Evolutionary conservation across 306 rosid genomes (phyloP).

Genomic region (Geum urbanum): DNA sequence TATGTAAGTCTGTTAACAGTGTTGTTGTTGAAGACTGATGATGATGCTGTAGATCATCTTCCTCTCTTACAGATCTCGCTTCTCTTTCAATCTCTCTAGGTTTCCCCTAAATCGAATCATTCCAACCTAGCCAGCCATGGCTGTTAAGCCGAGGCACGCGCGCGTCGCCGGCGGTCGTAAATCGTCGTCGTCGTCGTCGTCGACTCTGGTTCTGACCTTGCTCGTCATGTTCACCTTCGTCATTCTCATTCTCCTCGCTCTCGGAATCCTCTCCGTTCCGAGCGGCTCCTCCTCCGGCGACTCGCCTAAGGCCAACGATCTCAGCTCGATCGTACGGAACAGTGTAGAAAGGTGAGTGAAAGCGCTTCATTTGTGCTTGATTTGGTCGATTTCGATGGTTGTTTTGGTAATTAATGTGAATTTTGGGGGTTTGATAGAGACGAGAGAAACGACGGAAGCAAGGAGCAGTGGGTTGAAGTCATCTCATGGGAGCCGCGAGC

Average conservation of each 20-base stretch:
- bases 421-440: slow-evolving; percentile 22
- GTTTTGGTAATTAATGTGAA: slow-evolving; percentile 6
- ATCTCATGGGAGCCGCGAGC: slow-evolving; percentile 99
- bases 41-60: background rate
- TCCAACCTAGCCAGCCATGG: slow-evolving; percentile 39
- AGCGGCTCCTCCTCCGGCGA: slow-evolving; percentile 46
- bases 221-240: slow-evolving; percentile 72
- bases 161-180: slow-evolving; percentile 57
- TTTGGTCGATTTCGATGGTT: background rate
- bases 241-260: slow-evolving; percentile 75
- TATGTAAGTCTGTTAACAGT: background rate
- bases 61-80: background rate
- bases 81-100: slow-evolving; percentile 8
- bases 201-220: slow-evolving; percentile 55
- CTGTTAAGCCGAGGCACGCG: slow-evolving; percentile 46
- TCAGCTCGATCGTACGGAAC: slow-evolving; percentile 61
- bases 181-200: slow-evolving; percentile 35
- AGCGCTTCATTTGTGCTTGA: too few species aligned
- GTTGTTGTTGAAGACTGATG: background rate
- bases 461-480: slow-evolving; percentile 83
- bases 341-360: slow-evolving; percentile 36
- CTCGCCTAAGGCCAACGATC: slow-evolving; percentile 72
- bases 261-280: slow-evolving; percentile 86
- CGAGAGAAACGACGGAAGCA: slow-evolving; percentile 41
- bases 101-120: background rate